Evolutionary conservation across 495 filamentous ascomycete species (phyloP), one percentile per base, ranked within the genome.

Genomic region (Glarea lozoyensis): DNA sequence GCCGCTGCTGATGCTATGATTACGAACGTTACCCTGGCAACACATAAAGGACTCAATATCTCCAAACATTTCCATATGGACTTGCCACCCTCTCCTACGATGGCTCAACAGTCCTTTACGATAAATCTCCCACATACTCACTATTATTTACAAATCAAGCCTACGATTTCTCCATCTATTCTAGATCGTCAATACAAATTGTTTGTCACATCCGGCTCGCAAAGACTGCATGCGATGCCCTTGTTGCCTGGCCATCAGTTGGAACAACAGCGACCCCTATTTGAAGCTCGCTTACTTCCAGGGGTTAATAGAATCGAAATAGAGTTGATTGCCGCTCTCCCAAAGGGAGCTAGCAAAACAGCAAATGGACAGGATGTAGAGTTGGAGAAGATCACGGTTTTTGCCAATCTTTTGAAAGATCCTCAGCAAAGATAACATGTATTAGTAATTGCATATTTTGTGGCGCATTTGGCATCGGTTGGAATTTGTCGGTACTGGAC

Each of bases 261-360:
- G 25, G 50, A 58, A 32, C 58, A 58, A 17, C 55, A 46, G 24
- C 51, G 65, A 42, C 57, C 69, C 17, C 70, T 79, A 3, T 87
- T 80, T 47, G 82, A 88, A 38, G 62, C 74, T 18, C 64, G 61
- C 12, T 61, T 88, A 25, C 61, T 63, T 22, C 66, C 70, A n/a
- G 81, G 80, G 6, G 65, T 77, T 15, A 88, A 81, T 47, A 69
- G 73, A 22, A 69, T 88, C 15, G 76, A 79, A 37, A 62, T 86
- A 6, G 75, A 81, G 33, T 56, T 83, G 24, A 71, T 84, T 55
- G 76, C 75, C n/a, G 69, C 75, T 4, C 63, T 79, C 12, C 70
- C 78, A 2, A 72, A 67, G 40, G 76, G 76, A 7, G 66, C 77
- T 38, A 57, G 61, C 33, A 77, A 70, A 50, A 60, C 68, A 0